phyloP scores from a whole-genome alignment of 805 yeast genomes.

The Zygoascus bituminiphila region DNA sequence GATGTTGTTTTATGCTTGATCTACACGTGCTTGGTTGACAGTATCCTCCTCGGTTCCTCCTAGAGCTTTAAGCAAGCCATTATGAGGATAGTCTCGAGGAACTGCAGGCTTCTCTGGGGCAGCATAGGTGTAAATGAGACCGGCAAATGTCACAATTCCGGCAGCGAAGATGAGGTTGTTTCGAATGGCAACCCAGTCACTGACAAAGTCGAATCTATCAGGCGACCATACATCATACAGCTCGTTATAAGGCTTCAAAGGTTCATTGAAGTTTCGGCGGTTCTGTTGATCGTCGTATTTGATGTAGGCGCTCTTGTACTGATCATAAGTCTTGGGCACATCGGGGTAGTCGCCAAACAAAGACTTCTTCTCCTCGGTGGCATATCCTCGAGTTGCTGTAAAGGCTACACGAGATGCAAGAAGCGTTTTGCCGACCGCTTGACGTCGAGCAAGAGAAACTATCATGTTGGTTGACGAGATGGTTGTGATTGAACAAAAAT shows the following conservation, averaged over 20 bases:
- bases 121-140: slow-evolving; percentile 41
- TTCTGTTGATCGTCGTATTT: slow-evolving; percentile 75
- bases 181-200: slow-evolving; percentile 52
- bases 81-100: slow-evolving; percentile 67
- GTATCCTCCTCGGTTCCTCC: slow-evolving; percentile 43
- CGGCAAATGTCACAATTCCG: slow-evolving; percentile 35
- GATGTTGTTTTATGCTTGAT: slow-evolving; percentile 5
- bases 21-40: slow-evolving; percentile 23
- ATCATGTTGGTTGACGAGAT: neutral
- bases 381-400: neutral
- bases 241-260: slow-evolving; percentile 41
- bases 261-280: slow-evolving; percentile 70
- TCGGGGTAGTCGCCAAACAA: slow-evolving; percentile 48
- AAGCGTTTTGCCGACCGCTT: neutral
- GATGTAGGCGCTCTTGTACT: slow-evolving; percentile 58
- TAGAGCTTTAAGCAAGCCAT: slow-evolving; percentile 66
- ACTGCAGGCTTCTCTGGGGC: slow-evolving; percentile 64
- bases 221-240: slow-evolving; percentile 81
- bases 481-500: neutral
- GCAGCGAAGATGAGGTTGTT: slow-evolving; percentile 51
- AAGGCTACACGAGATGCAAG: neutral
- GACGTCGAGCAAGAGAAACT: neutral
- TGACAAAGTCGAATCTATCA: slow-evolving; percentile 54
- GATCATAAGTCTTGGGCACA: slow-evolving; percentile 51
- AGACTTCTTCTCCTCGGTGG: slow-evolving; percentile 5